These are phyloP conservation scores for Penicillium decumbens DNA, from an alignment of 2,329 filamentous ascomycete genomes.

Conservation along the genomic window DNA sequence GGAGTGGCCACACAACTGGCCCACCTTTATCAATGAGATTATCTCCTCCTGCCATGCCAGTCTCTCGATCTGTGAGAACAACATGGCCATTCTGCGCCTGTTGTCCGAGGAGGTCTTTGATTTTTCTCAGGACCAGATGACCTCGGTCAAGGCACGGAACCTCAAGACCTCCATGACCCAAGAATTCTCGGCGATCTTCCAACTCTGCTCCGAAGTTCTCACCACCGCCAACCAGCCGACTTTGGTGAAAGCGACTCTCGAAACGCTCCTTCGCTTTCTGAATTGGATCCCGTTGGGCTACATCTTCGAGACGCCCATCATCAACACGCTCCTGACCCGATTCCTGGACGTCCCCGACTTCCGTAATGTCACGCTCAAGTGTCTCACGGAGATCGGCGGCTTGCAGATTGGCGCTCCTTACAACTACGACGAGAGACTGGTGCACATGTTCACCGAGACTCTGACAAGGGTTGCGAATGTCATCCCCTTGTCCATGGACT, in stretches of 20 bases:
- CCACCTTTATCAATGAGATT: constrained; percentile 99
- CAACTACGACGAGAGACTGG: constrained; percentile 89
- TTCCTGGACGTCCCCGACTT: constrained; percentile 94
- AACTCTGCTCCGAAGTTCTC: constrained; percentile 92
- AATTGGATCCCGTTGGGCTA: constrained; percentile 99
- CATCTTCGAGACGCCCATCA: constrained; percentile 96
- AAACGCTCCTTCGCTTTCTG: constrained; percentile 91
- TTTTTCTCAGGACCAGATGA: constrained; percentile 98
- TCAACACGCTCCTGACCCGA: constrained; percentile 85
- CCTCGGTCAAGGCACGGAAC: constrained; percentile 92
- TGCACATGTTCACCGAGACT: constrained; percentile 98
- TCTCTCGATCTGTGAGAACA: constrained; percentile 97
- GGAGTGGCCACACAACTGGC: constrained; percentile 99
- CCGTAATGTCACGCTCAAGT: constrained; percentile 93
- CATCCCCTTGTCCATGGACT: constrained; percentile 81
- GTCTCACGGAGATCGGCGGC: constrained; percentile 92
- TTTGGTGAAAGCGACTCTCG: constrained; percentile 91
- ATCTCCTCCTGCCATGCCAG: constrained; percentile 93
- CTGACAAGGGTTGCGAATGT: constrained; percentile 88
- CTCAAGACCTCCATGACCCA: constrained; percentile 98
- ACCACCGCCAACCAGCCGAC: constrained; percentile 82
- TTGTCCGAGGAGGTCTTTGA: constrained; percentile 98
- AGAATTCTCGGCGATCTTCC: constrained; percentile 97
- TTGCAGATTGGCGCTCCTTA: constrained; percentile 72
- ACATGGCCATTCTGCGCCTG: constrained; percentile 95